These are phyloP conservation scores for Sarcodon aspratus DNA, from an alignment of 768 basidiomycete species.

Conservation along the genomic window DNA sequence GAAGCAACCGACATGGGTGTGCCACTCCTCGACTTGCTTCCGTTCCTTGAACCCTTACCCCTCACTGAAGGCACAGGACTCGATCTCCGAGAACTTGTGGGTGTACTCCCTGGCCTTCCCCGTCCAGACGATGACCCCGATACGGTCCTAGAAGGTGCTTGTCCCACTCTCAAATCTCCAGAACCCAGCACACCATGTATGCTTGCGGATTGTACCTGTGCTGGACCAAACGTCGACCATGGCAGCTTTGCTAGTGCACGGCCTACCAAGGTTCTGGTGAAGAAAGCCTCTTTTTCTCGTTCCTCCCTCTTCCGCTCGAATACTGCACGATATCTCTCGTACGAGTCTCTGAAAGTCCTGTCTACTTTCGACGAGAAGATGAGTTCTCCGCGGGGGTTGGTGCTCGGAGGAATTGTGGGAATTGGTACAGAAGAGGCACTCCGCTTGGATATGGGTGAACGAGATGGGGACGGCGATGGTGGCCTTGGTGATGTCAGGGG, in stretches of 20 bases:
- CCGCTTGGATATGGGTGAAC: slow-evolving; percentile 16
- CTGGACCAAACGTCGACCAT: slow-evolving; percentile 8
- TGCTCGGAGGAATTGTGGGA: slow-evolving; percentile 77
- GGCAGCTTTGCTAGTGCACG: slow-evolving; percentile 17
- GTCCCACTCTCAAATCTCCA: slow-evolving; percentile 5
- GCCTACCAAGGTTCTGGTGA: slow-evolving; percentile 18
- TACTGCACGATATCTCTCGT: slow-evolving; percentile 81
- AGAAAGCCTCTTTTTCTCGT: slow-evolving; percentile 30
- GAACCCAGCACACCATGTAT: neutral
- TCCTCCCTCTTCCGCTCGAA: slow-evolving; percentile 77
- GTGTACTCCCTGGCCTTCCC: slow-evolving; percentile 9
- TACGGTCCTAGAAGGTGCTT: slow-evolving; percentile 5
- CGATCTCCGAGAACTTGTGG: slow-evolving; percentile 11
- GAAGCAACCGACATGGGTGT: neutral
- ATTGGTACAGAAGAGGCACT: slow-evolving; percentile 38
- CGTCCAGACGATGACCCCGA: slow-evolving; percentile 5
- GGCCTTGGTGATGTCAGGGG: slow-evolving; percentile 25
- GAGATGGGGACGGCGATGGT: slow-evolving; percentile 20
- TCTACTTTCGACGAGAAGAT: slow-evolving; percentile 91
- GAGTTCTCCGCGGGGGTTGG: slow-evolving; percentile 90
- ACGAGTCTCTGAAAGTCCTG: slow-evolving; percentile 72
- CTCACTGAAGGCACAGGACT: slow-evolving; percentile 12
- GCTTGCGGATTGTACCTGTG: neutral
- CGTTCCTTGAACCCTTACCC: neutral
- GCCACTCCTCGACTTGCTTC: neutral